phyloP scores from a whole-genome alignment of 345 rosid species.

The Aquilaria sinensis region DNA sequence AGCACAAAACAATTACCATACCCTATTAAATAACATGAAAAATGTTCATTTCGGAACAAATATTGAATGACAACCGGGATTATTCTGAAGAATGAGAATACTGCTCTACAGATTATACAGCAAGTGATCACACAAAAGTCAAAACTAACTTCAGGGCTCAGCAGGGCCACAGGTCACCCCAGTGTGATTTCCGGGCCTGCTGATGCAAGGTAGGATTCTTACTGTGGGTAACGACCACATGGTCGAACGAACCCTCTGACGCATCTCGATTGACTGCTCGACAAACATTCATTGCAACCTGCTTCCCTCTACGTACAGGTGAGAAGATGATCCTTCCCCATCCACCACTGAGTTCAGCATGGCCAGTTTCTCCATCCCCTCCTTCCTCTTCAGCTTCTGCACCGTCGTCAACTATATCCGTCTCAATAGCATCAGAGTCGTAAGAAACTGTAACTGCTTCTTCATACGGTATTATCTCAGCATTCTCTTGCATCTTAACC shows the following conservation, averaged over 20 bases:
- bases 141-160: slow-evolving; percentile 9
- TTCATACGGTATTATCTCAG: slow-evolving; percentile 27
- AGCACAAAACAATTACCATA: too few species aligned
- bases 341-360: slow-evolving; percentile 79
- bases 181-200: slow-evolving; percentile 63
- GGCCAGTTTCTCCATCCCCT: slow-evolving; percentile 24
- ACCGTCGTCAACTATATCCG: slow-evolving; percentile 20
- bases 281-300: slow-evolving; percentile 64
- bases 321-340: slow-evolving; percentile 87
- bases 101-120: not conserved
- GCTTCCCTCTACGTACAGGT: slow-evolving; percentile 78
- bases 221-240: slow-evolving; percentile 56
- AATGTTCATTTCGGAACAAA: too few species aligned
- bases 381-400: slow-evolving; percentile 18
- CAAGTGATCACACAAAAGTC: too few species aligned
- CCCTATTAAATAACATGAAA: too few species aligned
- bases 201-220: slow-evolving; percentile 68
- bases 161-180: slow-evolving; percentile 94
- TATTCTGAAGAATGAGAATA: too few species aligned
- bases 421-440: slow-evolving; percentile 52
- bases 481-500: slow-evolving; percentile 27
- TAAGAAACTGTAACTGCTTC: slow-evolving; percentile 29
- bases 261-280: slow-evolving; percentile 56
- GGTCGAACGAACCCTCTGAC: slow-evolving; percentile 73
- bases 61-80: too few species aligned